Evolutionary conservation across 148 eudicot species (phyloP).

Genomic region (Spergularia marina): DNA sequence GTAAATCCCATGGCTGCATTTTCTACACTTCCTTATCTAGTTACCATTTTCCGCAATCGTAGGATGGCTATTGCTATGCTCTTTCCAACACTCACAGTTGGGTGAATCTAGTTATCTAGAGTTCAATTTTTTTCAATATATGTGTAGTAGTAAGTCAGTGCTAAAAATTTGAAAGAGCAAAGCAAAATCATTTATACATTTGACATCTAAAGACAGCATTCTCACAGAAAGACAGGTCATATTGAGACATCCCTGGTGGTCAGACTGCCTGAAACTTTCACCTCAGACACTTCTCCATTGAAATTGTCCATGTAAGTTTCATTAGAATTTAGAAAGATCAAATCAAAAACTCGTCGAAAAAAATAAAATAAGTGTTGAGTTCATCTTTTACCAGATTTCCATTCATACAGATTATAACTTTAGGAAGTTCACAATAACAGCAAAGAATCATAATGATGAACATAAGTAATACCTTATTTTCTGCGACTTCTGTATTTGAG

Average conservation of each 20-base stretch:
- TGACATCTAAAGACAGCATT: not conserved
- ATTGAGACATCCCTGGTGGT: not conserved
- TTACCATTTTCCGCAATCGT: too few species aligned
- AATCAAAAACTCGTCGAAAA: too few species aligned
- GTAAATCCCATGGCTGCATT: too few species aligned
- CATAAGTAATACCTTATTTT: slow-evolving; percentile 58
- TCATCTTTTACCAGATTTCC: not conserved
- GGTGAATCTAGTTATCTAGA: too few species aligned
- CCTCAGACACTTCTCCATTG: not conserved
- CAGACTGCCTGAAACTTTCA: not conserved
- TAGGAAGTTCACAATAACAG: not conserved
- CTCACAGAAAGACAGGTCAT: not conserved
- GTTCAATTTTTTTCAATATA: too few species aligned
- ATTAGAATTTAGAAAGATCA: not conserved
- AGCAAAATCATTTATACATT: not conserved
- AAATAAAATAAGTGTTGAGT: not conserved
- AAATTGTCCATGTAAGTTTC: not conserved
- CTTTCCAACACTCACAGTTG: too few species aligned
- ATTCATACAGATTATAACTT: not conserved
- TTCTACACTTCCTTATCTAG: too few species aligned
- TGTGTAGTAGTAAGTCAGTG: too few species aligned
- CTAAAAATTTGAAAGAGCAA: not conserved
- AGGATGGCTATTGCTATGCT: too few species aligned
- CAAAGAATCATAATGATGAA: not conserved
- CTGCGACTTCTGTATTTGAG: slow-evolving; percentile 80